Conservation (phyloP, 176 grass and related monocot species). For the Themeda triandra region DNA sequence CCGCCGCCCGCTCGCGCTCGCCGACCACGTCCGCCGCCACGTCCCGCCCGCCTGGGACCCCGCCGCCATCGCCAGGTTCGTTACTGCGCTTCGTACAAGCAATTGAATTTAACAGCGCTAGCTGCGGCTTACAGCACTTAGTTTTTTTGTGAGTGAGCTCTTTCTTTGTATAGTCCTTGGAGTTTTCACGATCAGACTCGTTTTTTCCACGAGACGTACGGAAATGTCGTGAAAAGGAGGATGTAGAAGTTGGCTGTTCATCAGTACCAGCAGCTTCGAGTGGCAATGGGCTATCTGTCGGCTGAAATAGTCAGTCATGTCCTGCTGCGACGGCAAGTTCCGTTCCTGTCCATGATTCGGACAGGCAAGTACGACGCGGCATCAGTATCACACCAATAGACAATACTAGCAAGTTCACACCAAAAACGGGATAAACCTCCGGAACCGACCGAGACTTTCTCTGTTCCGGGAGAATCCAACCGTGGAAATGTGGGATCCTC, state of each 20-base stretch:
- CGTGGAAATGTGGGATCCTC: not conserved
- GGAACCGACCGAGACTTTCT: not conserved
- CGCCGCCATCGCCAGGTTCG: constrained; percentile 61
- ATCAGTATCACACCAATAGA: not conserved
- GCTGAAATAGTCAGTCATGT: not conserved
- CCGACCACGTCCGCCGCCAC: constrained; percentile 41
- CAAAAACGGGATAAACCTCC: not conserved
- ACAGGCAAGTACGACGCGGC: not conserved
- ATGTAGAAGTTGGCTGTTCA: not conserved
- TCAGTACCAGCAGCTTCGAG: not conserved
- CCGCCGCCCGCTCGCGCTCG: constrained; percentile 41
- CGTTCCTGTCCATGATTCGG: not conserved
- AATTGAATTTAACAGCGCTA: no score
- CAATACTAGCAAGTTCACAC: constrained; percentile 23
- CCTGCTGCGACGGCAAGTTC: not conserved
- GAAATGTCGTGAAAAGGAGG: not conserved
- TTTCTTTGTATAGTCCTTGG: no score
- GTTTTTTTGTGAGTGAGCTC: no score
- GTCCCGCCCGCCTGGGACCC: constrained; percentile 77
- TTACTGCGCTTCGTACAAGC: not conserved
- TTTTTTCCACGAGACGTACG: not conserved
- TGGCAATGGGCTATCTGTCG: not conserved
- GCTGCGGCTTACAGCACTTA: no score
- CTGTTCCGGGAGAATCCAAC: not conserved
- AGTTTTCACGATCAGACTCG: not conserved